Evolutionary conservation across 352 stramenopile genomes (phyloP), one percentile per base, ranked within the genome.

Genomic region (Globisporangium cystogenes): DNA sequence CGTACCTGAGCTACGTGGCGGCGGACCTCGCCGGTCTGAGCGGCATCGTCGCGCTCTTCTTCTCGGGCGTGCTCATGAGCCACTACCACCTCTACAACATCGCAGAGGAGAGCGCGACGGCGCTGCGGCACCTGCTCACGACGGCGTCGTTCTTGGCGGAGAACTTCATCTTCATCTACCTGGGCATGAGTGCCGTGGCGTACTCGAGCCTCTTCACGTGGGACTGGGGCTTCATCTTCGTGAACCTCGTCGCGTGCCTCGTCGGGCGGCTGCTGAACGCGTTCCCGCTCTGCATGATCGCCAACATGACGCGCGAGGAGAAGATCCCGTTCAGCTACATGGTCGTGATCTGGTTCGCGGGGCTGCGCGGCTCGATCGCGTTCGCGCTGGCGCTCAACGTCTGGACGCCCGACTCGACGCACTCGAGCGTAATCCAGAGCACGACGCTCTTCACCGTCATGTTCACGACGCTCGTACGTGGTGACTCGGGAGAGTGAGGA

Each of bases 31-130:
- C 80, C 8, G 77, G 79, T 11, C 68, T 96, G 33, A 95, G 82
- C 57, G 93, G 95, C 16, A 98, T 98, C 53, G 90, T 98, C 23
- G 92, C 90, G 11, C 84, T 98, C 48, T 92, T 98, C 46, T 97
- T 98, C 62, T 96, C 83, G 27, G 95, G 82, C n/a, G 81, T 93
- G 36, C 55, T 92, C 43, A 95, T 93, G 69, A 88, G 82, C 53
- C 84, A 95, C 62, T 95, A 95, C 51, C 82, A 95, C 55, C 45
- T 95, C 40, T 81, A 92, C 58, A 93, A 82, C 48, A 90, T 95
- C 36, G 65, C 80, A 5, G 67, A 91, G 12, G 84, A 88, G 48
- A 90, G 77, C 23, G 82, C 82, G 21, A 86, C 77, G 0, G 80
- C 84, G 16, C 51, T 95, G n/a, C 70, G 68, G 10, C 82, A 95